Percentiles rank a stretch among this genome's conserved stretches.
These are phyloP conservation scores for Populus nigra DNA, from an alignment of 345 rosid species.

Conservation along the genomic window DNA sequence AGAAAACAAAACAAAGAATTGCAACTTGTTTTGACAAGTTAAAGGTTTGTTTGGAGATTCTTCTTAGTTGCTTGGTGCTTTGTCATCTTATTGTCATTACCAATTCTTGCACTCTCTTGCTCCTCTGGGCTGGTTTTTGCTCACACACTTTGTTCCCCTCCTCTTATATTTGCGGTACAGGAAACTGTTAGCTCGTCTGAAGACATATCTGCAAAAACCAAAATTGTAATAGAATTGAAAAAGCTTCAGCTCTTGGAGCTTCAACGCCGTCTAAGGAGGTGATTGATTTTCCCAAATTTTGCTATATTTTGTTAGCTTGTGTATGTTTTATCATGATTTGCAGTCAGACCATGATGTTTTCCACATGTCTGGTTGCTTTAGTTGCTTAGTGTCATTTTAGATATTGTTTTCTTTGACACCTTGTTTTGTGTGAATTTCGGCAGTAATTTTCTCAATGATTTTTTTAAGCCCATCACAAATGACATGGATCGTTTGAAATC, in stretches of 20 bases:
- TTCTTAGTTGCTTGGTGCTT: not conserved
- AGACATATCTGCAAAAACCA: conserved; percentile 83
- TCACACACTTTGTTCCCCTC: not conserved
- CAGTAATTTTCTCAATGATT: conserved; percentile 78
- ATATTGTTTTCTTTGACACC: conserved; percentile 13
- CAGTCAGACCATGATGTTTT: not conserved
- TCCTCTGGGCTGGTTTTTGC: not conserved
- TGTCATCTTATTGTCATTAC: not conserved
- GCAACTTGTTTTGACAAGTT: conserved; percentile 53
- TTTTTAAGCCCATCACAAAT: conserved; percentile 66
- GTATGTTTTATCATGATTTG: not conserved
- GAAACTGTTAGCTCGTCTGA: conserved; percentile 74
- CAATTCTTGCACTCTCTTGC: not conserved
- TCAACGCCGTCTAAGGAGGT: conserved; percentile 82
- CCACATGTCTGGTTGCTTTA: not conserved
- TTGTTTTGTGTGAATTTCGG: conserved; percentile 18
- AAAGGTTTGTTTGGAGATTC: conserved; percentile 50
- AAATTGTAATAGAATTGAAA: conserved; percentile 85
- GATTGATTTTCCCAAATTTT: conserved; percentile 15
- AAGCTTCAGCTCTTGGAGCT: conserved; percentile 77
- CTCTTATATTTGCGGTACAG: conserved; percentile 34
- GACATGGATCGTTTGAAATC: conserved; percentile 73
- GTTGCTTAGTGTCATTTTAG: not conserved
- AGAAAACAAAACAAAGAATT: conserved; percentile 61
- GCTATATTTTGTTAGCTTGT: not conserved